These are phyloP conservation scores for Mucor sp. DNA, from an alignment of 371 early-diverging fungal species.

Conservation along the genomic window DNA sequence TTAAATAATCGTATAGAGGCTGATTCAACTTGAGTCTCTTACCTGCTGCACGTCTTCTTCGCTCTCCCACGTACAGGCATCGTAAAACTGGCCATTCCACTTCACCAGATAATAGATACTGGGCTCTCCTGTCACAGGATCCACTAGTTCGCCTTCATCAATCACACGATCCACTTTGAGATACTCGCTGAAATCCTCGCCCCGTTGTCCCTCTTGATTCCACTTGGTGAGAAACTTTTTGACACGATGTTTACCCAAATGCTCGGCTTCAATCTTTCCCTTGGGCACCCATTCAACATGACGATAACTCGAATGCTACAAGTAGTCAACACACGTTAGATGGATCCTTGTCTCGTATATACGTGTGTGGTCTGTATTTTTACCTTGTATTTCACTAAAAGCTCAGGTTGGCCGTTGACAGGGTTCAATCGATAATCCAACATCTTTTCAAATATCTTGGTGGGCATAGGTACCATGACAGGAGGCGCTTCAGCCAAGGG, in stretches of 20 bases:
- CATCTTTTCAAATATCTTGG: constrained; percentile 57
- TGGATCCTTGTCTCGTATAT: too few relatives aligned
- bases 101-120: constrained; percentile 82
- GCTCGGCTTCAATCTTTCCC: constrained; percentile 61
- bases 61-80: constrained; percentile 85
- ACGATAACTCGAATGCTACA: constrained; percentile 60
- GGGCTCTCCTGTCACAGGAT: constrained; percentile 50
- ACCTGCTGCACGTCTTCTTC: constrained; percentile 62
- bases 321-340: background rate
- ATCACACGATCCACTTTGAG: constrained; percentile 72
- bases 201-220: constrained; percentile 41
- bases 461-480: constrained; percentile 68
- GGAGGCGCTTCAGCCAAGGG: constrained; percentile 14
- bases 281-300: constrained; percentile 82
- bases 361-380: background rate
- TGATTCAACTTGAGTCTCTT: background rate
- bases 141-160: constrained; percentile 76
- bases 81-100: constrained; percentile 88
- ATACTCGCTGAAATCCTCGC: constrained; percentile 53
- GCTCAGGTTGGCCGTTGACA: constrained; percentile 32
- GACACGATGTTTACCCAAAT: constrained; percentile 73
- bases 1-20: too few relatives aligned
- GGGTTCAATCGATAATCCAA: constrained; percentile 54
- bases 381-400: constrained; percentile 75
- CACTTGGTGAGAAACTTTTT: constrained; percentile 73